phyloP scores from a whole-genome alignment of 2,329 filamentous ascomycete species.

The Xylaria sp. region DNA sequence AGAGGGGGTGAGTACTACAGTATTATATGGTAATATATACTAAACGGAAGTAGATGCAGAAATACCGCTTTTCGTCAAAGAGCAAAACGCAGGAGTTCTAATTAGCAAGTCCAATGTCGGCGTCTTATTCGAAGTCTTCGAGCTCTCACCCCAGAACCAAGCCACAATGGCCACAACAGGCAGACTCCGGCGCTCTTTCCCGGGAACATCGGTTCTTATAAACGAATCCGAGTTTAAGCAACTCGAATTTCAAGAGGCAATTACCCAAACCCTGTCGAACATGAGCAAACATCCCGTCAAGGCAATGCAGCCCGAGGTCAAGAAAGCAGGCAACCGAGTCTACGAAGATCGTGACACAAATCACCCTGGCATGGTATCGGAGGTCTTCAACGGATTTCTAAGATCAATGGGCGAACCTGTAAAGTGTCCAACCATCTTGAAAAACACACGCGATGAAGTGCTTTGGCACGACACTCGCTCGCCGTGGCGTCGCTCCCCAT shows the following conservation, averaged over 20 bases:
- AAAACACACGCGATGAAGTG: slow-evolving; percentile 64
- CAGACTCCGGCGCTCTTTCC: slow-evolving; percentile 44
- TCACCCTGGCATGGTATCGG: slow-evolving; percentile 61
- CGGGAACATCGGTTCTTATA: slow-evolving; percentile 46
- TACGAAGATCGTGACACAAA: slow-evolving; percentile 59
- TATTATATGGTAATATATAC: background rate
- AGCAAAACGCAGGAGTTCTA: slow-evolving; percentile 53
- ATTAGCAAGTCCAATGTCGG: slow-evolving; percentile 38
- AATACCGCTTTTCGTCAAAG: slow-evolving; percentile 47
- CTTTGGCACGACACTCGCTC: slow-evolving; percentile 50
- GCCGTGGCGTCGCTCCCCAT: slow-evolving; percentile 55
- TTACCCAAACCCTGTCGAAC: slow-evolving; percentile 37
- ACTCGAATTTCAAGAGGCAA: slow-evolving; percentile 30
- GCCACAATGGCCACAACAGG: slow-evolving; percentile 47
- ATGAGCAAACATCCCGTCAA: slow-evolving; percentile 38
- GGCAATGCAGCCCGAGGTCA: slow-evolving; percentile 35
- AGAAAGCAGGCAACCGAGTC: slow-evolving; percentile 50
- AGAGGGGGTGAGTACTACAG: slow-evolving; percentile 19
- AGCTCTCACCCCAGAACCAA: slow-evolving; percentile 48
- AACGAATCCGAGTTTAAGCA: slow-evolving; percentile 47
- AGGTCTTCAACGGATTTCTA: slow-evolving; percentile 58
- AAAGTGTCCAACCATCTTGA: slow-evolving; percentile 52
- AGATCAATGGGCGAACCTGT: slow-evolving; percentile 52
- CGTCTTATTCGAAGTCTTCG: slow-evolving; percentile 51
- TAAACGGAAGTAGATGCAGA: slow-evolving; percentile 28